Base-by-base conservation (phyloP, 208 protist genomes). In the Trypanosoma vivax region DNA sequence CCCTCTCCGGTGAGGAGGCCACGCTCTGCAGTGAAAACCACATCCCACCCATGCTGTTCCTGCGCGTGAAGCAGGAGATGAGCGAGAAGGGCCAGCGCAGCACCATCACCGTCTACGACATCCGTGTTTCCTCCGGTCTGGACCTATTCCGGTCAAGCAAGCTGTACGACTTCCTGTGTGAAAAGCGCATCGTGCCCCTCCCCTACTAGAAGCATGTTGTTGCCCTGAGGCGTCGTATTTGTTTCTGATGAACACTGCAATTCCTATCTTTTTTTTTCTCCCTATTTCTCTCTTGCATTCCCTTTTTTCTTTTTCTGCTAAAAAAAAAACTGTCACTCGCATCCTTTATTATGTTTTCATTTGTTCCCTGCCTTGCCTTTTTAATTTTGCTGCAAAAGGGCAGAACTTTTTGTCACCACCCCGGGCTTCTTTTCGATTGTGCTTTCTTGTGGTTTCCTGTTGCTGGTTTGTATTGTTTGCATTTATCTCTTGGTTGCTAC, bases 51-150 rank as follows among this genome's bases (percentile, higher is more conserved):
- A 73, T 67, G 3, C 73, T 91, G 24, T 95, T 88, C 65, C 71
- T 95, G 27, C 84, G 86, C 19, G 71, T 90, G 5, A 90, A 90
- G 65, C 68, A 88, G 48, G 80, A 92, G 60, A 76, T 92, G 68
- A 41, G 73, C 16, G 79, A 94, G 45, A 85, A 83, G 72, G 52
- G 76, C 2, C 72, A 90, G 49, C 73, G 60, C 37, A 65, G 51
- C 30, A 63, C 72, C 6, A 73, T 95, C 45, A 93, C 81, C 18
- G 61, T 85, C 21, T 95, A 92, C 65, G 89, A 93, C 51, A 64
- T 93, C 2, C 81, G 89, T 31, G 78, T 90, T 23, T 76, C 60
- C 25, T 88, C 83, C 9, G 79, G 84, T 6, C 63, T 95, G 9
- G 86, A 92, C 50, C 49, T 92, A 24, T 69, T 90, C 16, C 74